Conservation (phyloP, 2,329 filamentous ascomycete genomes). For the Xylariaceae sp. region DNA sequence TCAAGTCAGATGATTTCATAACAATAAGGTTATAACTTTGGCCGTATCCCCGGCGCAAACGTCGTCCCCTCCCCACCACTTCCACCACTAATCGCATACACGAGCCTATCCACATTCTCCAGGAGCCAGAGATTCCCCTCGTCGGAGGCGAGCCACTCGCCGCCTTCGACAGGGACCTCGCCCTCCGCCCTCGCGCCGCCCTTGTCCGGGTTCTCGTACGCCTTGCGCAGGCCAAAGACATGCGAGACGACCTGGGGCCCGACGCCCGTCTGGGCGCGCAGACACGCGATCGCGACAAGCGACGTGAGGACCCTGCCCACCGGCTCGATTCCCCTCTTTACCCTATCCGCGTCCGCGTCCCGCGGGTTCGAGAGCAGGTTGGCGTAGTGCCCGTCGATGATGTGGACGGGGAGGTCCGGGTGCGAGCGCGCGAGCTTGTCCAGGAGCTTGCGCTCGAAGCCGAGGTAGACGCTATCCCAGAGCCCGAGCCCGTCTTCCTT, state of each 20-base stretch:
- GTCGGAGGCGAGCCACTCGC: conserved; percentile 57
- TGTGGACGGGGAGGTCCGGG: conserved; percentile 76
- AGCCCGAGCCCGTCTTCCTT: conserved; percentile 56
- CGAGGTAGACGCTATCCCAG: conserved; percentile 73
- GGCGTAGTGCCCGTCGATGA: conserved; percentile 69
- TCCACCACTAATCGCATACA: conserved; percentile 38
- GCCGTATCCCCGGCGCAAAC: conserved; percentile 48
- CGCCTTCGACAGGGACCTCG: conserved; percentile 43
- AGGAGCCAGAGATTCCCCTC: conserved; percentile 62
- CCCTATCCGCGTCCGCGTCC: too few relatives aligned
- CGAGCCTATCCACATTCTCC: conserved; percentile 55
- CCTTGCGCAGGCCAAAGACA: conserved; percentile 74
- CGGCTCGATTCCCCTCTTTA: conserved; percentile 37
- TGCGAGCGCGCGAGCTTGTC: conserved; percentile 68
- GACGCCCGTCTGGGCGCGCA: conserved; percentile 75
- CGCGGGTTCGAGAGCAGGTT: conserved; percentile 66
- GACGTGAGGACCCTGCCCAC: conserved; percentile 68
- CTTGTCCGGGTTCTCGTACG: conserved; percentile 64
- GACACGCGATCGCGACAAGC: conserved; percentile 66
- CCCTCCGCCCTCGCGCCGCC: conserved; percentile 46
- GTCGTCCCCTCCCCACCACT: conserved; percentile 41
- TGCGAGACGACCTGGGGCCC: conserved; percentile 78
- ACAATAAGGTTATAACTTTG: conserved; percentile 41
- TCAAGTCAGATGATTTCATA: neutral
- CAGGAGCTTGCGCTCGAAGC: conserved; percentile 66